Base-by-base conservation (phyloP, 768 basidiomycete genomes). In the Macrocybe gigantea region DNA sequence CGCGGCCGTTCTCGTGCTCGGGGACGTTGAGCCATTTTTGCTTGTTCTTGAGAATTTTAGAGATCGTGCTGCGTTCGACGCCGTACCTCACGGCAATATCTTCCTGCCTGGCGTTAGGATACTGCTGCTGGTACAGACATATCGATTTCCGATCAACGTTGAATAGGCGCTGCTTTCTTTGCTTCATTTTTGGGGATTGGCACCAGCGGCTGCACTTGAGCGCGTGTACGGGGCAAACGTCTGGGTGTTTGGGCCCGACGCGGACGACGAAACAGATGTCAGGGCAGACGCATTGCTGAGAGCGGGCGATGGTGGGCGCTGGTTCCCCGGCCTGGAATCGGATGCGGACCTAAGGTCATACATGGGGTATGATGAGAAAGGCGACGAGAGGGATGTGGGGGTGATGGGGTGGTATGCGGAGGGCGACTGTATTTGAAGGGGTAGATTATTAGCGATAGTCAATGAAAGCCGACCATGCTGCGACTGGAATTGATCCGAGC, bases 61-160 rank as follows among this genome's bases (percentile, higher is more conserved):
- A 88, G 64, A 94, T 85, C n/a, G 92, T 94, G 67, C 89, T 93
- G 45, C 92, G 82, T 60, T 94, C 92, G 50, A 93, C 85, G 43
- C 79, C 78, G 61, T 85, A 93, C 32, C 69, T 67, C 8, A 70
- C 69, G 5, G 85, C 92, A 56, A 94, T 90, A 60, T 91, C 88
- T 59, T 93, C 89, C 63, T 94, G 92, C 49, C 86, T 79, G 13
- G 79, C 72, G 45, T 78, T 77, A 0, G 85, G 86, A 57, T 88
- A 70, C 3, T 80, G 66, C 45, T 72, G 65, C 50, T 82, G 79
- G 61, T 80, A 85, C 9, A 72, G 47, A 56, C 91, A 93, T 48
- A 94, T 92, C 11, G 74, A 70, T 60, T 82, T 85, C 53, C 88
- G 81, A 59, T 90, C 85, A 30, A 74, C 70, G 60, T 85, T 85